phyloP scores from a whole-genome alignment of 805 yeast species.

The Suhomyces xylopsoci region DNA sequence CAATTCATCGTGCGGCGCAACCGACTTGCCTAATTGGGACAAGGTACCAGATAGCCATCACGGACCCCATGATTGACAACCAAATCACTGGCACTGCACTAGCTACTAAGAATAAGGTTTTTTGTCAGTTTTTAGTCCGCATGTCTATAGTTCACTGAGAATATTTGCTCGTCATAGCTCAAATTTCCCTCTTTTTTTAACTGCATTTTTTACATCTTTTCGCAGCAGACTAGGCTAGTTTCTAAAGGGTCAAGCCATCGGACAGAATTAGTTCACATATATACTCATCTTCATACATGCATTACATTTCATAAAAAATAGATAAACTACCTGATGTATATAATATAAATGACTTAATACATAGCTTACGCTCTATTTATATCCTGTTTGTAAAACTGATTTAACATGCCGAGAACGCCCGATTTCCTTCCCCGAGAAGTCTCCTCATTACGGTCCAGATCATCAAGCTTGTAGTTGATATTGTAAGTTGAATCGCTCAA shows the following conservation, averaged over 20 bases:
- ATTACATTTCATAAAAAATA: no score
- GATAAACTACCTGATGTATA: background rate
- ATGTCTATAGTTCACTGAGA: no score
- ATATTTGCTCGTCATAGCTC: background rate
- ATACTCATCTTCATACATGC: no score
- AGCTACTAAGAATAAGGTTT: no score
- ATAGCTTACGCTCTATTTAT: slow-evolving; percentile 12
- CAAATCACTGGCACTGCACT: no score
- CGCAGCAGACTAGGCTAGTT: background rate
- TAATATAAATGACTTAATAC: background rate
- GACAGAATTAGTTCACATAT: background rate
- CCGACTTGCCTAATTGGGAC: background rate
- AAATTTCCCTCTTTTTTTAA: no score
- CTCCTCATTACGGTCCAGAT: slow-evolving; percentile 32
- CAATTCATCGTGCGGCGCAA: slow-evolving; percentile 5
- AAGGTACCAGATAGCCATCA: background rate
- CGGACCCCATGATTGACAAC: no score
- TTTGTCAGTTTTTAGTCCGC: no score
- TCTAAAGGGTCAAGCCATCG: background rate
- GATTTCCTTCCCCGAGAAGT: slow-evolving; percentile 29
- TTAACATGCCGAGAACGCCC: slow-evolving; percentile 78
- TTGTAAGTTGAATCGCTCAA: slow-evolving; percentile 26
- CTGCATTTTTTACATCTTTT: background rate
- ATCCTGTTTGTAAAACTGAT: slow-evolving; percentile 68
- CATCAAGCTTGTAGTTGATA: slow-evolving; percentile 22